Evolutionary conservation across 495 filamentous ascomycete species (phyloP).

Genomic region (Aspergillus hancockii): DNA sequence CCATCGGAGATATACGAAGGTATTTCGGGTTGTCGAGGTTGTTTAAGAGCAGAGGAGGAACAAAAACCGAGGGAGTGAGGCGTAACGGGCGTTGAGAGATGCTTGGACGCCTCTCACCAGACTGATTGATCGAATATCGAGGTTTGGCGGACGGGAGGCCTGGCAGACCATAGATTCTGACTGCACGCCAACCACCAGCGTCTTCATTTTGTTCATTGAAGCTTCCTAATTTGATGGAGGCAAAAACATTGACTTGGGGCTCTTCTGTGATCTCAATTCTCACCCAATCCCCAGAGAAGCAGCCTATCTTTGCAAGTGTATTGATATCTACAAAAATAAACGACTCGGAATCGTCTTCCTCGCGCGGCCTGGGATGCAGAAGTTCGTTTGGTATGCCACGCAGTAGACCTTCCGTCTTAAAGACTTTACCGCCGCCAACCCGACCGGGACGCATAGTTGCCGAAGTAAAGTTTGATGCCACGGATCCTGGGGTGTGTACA

Average conservation of each 20-base stretch:
- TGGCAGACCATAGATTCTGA: slow-evolving; percentile 83
- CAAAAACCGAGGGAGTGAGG: slow-evolving; percentile 63
- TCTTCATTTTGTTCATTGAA: slow-evolving; percentile 46
- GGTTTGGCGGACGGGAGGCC: slow-evolving; percentile 57
- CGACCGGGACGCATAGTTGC: slow-evolving; percentile 71
- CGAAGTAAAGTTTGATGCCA: slow-evolving; percentile 81
- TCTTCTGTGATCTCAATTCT: slow-evolving; percentile 72
- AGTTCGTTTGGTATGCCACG: slow-evolving; percentile 72
- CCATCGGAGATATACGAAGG: slow-evolving; percentile 67
- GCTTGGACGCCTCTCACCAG: slow-evolving; percentile 50
- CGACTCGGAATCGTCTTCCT: slow-evolving; percentile 85
- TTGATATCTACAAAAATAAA: slow-evolving; percentile 86
- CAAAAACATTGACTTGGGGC: slow-evolving; percentile 56
- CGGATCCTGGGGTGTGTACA: slow-evolving; percentile 74
- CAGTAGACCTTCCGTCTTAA: slow-evolving; percentile 78
- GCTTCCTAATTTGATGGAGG: slow-evolving; percentile 51
- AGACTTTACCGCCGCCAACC: slow-evolving; percentile 57
- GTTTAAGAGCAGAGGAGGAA: slow-evolving; percentile 82
- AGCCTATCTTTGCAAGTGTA: slow-evolving; percentile 82
- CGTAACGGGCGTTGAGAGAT: slow-evolving; percentile 47
- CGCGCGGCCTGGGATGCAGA: slow-evolving; percentile 77
- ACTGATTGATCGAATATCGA: slow-evolving; percentile 54
- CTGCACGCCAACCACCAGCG: slow-evolving; percentile 69
- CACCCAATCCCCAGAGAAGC: slow-evolving; percentile 99
- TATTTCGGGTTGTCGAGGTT: slow-evolving; percentile 80